phyloP scores from a whole-genome alignment of 2,329 filamentous ascomycete species.

The Colletotrichum tofieldiae region DNA sequence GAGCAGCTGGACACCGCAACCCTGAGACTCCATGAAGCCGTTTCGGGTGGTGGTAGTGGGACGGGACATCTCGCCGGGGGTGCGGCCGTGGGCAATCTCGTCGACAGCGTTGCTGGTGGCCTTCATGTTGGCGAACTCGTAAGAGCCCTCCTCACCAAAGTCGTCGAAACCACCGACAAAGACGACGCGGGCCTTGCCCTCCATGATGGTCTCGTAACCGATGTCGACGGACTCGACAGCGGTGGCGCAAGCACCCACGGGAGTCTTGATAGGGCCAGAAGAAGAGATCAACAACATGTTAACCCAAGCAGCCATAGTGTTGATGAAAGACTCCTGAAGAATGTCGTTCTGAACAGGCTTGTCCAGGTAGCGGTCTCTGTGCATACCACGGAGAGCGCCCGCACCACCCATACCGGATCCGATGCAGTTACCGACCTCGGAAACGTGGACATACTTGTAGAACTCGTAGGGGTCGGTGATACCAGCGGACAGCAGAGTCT shows the following conservation, averaged over 20 bases:
- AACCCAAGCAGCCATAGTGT: conserved; percentile 99
- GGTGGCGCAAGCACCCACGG: conserved; percentile 96
- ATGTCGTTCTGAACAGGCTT: conserved; percentile 99
- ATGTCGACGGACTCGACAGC: conserved; percentile 98
- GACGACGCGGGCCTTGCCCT: conserved; percentile 97
- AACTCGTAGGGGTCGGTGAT: conserved; percentile 99
- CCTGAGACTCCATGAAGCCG: conserved; percentile 99
- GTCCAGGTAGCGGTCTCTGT: conserved; percentile 97
- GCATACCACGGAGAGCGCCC: conserved; percentile 94
- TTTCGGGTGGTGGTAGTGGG: conserved; percentile 97
- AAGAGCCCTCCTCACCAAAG: conserved; percentile 98
- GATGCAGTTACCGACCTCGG: conserved; percentile 97
- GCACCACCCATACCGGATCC: conserved; percentile 99
- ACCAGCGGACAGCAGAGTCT: conserved; percentile 91
- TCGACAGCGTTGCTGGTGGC: conserved; percentile 98
- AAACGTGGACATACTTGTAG: conserved; percentile 99
- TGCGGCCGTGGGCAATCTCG: conserved; percentile 95
- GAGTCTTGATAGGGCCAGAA: conserved; percentile 98
- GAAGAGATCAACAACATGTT: conserved; percentile 99
- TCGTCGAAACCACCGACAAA: conserved; percentile 99
- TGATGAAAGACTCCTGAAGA: conserved; percentile 99
- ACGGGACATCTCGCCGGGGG: conserved; percentile 97
- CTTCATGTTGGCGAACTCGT: conserved; percentile 99
- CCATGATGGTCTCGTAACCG: conserved; percentile 97
- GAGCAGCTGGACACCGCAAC: conserved; percentile 97